Evolutionary conservation across 805 yeast genomes (phyloP), one percentile per base, ranked within the genome.

Genomic region (Cyberlindnera nakhonratchasimensis): DNA sequence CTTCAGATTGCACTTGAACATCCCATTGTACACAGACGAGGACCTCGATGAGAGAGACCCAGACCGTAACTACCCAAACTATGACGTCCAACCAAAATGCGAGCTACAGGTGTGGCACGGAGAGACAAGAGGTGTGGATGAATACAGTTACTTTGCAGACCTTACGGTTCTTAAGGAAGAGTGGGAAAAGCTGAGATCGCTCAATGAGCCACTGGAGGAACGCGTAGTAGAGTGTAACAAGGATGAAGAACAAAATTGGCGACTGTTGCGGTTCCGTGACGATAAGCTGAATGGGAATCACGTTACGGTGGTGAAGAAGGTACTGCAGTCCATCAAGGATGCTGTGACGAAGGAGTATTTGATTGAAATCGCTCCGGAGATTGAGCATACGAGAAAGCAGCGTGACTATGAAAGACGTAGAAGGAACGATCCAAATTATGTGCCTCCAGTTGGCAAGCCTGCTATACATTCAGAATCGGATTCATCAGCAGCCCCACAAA

Each of bases 251-350:
- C 65, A 65, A 17, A 75, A 73, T 34, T 93, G 99, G 99, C 78
- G 79, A 46, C 72, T 86, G 69, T 62, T 91, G 43, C 72, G 99
- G 46, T 93, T 91, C 63, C 74, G 99, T 59, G 96, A 93, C 65
- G 99, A 93, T 63, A 93, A 93, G 59, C 64, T 75, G 14, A 82
- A 86, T 57, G 98, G 95, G 8, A 93, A 93, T 62, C 96, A 88
- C 62, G 63, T 80, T 13, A 70, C 80, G 11, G 89, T 86, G 19
- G 96, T 90, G 6, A 79, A 79, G 46, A 91, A 85, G 58, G 89
- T 93, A 25, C 65, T 91, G 34, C 79, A 80, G 49, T 83, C 95
- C 58, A 93, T 93, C 30, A 78, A 80, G 47, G 98, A 91, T 62
- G 82, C 91, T 1, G 96, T 93, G 2, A 72, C 79, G 14, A 79